A percentile compares a stretch with the other conserved stretches of the same genome.
Evolutionary conservation across 2,329 filamentous ascomycete species (phyloP).

Genomic region (Trichoderma aggressivum): DNA sequence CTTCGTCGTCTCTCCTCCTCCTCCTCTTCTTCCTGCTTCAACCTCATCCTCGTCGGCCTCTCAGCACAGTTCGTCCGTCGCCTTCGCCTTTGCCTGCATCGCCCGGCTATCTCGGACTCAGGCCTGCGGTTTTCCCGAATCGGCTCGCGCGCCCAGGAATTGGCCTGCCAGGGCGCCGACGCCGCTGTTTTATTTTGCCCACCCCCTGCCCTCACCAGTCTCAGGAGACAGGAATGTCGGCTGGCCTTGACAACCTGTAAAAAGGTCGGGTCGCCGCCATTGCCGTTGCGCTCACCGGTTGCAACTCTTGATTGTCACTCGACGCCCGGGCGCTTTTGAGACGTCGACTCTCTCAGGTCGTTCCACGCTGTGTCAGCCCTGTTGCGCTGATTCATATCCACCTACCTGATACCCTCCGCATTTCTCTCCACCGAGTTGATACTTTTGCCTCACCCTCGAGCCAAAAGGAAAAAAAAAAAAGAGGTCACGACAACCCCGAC

Average conservation of each 20-base stretch:
- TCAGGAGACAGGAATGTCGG: constrained; percentile 19
- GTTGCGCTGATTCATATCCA: constrained; percentile 4
- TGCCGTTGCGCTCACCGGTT: background rate
- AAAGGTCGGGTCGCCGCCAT: constrained; percentile 6
- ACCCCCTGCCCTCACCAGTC: background rate
- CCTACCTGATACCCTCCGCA: constrained; percentile 16
- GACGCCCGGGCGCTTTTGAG: background rate
- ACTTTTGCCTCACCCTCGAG: background rate
- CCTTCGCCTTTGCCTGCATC: background rate
- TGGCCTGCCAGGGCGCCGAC: background rate
- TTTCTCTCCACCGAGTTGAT: constrained; percentile 7
- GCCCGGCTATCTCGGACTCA: constrained; percentile 9
- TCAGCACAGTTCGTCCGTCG: background rate
- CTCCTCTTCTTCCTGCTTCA: background rate
- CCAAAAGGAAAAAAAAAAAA: background rate
- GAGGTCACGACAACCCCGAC: background rate
- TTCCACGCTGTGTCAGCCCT: background rate
- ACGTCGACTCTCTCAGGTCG: background rate
- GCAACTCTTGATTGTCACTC: background rate
- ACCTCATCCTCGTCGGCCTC: background rate
- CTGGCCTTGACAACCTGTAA: background rate
- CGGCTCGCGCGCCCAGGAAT: constrained; percentile 1
- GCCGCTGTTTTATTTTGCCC: constrained; percentile 15
- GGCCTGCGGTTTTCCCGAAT: background rate
- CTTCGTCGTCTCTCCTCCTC: background rate